These are phyloP conservation scores for Pneumocystis oryctolagi DNA, from an alignment of 1,139 yeast species.

Conservation along the genomic window DNA sequence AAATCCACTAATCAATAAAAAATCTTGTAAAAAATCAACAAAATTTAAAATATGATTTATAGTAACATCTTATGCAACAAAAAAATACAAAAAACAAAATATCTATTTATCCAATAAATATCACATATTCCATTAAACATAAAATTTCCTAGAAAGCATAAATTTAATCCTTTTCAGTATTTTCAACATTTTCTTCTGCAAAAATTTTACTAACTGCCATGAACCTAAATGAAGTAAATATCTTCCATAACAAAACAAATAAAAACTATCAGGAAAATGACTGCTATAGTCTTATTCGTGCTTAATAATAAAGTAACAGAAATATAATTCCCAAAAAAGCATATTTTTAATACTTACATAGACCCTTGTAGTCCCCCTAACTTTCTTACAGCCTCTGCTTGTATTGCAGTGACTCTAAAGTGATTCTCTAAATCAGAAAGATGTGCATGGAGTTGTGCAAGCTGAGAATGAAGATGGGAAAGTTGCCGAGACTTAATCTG, in stretches of 20 bases:
- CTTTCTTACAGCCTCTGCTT: conserved; percentile 40
- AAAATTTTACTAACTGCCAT: conserved; percentile 53
- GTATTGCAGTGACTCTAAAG: conserved; percentile 39
- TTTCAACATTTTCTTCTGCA: conserved; percentile 19
- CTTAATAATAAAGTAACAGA: not conserved
- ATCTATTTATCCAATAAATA: not conserved
- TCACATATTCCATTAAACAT: not conserved
- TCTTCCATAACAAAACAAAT: not conserved
- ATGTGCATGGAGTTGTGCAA: conserved; percentile 48
- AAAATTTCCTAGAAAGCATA: not conserved
- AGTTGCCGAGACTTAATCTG: conserved; percentile 37
- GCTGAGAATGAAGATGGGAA: conserved; percentile 46
- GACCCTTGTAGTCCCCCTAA: conserved; percentile 50
- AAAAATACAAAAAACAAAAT: not conserved
- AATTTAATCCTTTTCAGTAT: not conserved
- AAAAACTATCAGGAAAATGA: not conserved
- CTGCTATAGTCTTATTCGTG: not conserved
- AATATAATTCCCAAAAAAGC: conserved; percentile 2
- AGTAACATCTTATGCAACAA: not conserved
- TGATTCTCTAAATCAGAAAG: conserved; percentile 42
- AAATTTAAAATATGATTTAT: not conserved
- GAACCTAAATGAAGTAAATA: conserved; percentile 23
- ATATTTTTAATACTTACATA: conserved; percentile 23
- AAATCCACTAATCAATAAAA: not conserved
- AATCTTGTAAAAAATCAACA: not conserved